Conservation (phyloP, 176 grass and related monocot species). For the Neostapfia colusana region DNA sequence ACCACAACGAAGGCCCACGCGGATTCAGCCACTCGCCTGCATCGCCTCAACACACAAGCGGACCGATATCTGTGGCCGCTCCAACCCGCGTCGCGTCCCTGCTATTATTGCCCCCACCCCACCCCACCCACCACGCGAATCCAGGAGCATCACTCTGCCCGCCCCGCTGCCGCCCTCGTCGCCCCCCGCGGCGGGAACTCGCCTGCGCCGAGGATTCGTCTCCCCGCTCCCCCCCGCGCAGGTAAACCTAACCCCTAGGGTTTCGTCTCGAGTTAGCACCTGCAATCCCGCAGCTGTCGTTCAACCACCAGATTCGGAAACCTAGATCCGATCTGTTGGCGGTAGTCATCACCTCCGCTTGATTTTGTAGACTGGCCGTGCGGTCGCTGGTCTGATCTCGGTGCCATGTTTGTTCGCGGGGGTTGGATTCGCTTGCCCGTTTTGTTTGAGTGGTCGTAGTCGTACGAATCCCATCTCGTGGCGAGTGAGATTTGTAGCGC, state of each 20-base stretch:
- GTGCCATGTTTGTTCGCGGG: background rate
- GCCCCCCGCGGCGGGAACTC: background rate
- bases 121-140: background rate
- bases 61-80: background rate
- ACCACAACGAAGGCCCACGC: background rate
- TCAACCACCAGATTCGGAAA: background rate
- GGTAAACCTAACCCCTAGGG: background rate
- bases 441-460: background rate
- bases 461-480: background rate
- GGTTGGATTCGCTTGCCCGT: background rate
- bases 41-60: background rate
- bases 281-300: background rate
- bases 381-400: background rate
- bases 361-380: background rate
- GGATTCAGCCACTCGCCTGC: background rate
- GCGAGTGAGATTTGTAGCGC: background rate
- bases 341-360: background rate
- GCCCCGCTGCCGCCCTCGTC: background rate
- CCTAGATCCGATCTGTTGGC: slow-evolving; percentile 16
- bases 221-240: background rate
- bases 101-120: background rate
- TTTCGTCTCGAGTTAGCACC: background rate
- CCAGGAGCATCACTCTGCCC: slow-evolving; percentile 10
- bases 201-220: background rate
- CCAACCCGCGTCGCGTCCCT: background rate